Conservation (phyloP, 129 eudicot genomes). For the Artemisia annua region DNA sequence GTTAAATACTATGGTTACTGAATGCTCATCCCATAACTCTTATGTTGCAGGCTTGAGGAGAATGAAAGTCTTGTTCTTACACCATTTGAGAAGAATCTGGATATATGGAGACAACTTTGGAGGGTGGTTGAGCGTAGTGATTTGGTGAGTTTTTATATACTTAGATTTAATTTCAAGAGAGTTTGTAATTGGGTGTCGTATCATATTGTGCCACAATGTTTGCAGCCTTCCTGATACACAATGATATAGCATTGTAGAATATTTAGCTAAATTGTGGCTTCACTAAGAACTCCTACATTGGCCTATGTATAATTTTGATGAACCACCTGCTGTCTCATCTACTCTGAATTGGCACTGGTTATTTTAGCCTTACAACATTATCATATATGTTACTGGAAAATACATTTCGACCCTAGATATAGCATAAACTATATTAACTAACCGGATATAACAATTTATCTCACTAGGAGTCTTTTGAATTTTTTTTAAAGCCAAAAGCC, state of each 20-base stretch:
- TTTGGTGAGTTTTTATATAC: conserved; percentile 55
- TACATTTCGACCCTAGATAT: background rate
- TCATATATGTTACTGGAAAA: background rate
- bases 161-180: too few species aligned
- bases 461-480: too few species aligned
- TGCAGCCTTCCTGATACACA: background rate
- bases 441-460: background rate
- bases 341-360: background rate
- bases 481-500: too few species aligned
- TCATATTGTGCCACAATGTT: background rate
- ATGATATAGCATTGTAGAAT: background rate
- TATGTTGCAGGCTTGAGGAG: conserved; percentile 79
- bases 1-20: background rate
- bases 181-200: too few species aligned
- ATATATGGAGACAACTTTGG: conserved; percentile 99
- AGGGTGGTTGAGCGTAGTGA: conserved; percentile 97
- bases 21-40: conserved; percentile 5
- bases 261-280: background rate
- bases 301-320: too few species aligned
- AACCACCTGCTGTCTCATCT: background rate
- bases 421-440: background rate
- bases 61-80: conserved; percentile 93
- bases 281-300: background rate
- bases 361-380: background rate
- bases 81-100: conserved; percentile 96